phyloP scores from a whole-genome alignment of 768 basidiomycete genomes.

The Pulveroboletus sp. region DNA sequence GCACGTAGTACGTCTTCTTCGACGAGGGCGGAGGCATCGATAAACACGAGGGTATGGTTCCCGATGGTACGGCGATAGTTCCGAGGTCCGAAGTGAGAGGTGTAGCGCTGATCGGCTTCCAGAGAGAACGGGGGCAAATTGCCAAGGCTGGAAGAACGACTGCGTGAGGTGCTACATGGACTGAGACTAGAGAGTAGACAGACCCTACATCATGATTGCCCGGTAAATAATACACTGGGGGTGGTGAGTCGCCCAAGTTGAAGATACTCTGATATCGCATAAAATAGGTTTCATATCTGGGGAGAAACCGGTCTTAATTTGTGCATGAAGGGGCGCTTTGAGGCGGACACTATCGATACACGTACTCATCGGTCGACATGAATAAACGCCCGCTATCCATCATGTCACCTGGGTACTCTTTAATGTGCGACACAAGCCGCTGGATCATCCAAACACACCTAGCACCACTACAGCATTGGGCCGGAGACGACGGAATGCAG shows the following conservation, averaged over 20 bases:
- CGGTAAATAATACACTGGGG: constrained; percentile 68
- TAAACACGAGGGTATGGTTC: constrained; percentile 66
- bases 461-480: constrained; percentile 78
- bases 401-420: constrained; percentile 54
- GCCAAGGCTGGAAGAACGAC: constrained; percentile 24
- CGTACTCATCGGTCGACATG: constrained; percentile 68
- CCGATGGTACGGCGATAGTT: constrained; percentile 60
- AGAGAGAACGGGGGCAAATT: constrained; percentile 33
- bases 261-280: constrained; percentile 71
- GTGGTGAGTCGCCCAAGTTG: constrained; percentile 33
- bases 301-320: constrained; percentile 4
- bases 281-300: constrained; percentile 72
- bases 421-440: background rate
- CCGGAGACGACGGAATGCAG: constrained; percentile 43
- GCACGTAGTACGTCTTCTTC: constrained; percentile 65
- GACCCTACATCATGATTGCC: constrained; percentile 92
- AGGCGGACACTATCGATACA: constrained; percentile 9
- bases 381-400: constrained; percentile 75
- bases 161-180: constrained; percentile 2
- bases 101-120: constrained; percentile 52
- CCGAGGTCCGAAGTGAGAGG: constrained; percentile 69
- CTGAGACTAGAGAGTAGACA: constrained; percentile 14
- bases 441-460: constrained; percentile 35
- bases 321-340: background rate
- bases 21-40: constrained; percentile 69